Evolutionary conservation across 331 rosid genomes (phyloP), one percentile per base, ranked within the genome.

Genomic region (Spiraea crenata): DNA sequence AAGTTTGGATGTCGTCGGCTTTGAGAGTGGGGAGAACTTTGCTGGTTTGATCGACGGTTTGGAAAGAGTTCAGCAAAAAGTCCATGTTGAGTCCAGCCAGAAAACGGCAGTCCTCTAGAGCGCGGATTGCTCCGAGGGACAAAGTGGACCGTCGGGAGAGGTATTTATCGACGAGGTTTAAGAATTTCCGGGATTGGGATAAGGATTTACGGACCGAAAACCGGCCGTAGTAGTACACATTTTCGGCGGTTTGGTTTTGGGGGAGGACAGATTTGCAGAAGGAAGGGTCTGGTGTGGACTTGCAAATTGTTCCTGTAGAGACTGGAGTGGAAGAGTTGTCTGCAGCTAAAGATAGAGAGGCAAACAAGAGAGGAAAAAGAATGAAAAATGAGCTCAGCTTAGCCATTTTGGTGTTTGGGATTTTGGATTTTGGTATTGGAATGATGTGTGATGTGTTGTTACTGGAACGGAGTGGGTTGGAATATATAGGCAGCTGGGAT

Each of bases 1-100:
- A 17, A 0, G 95, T 80, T 75, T 88, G 95, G 44, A 88, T 49
- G 1, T 90, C 81, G 3, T 93, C 91, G 14, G 96, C 96, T 69
- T 87, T 77, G 34, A 69, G 67, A 61, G 15, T 80, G 0, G 90
- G 71, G 1, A 93, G 87, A 46, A 67, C 47, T 2, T 15, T 47
- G 0, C 81, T 77, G 6, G 88, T 80, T 14, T 72, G 40, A 70
- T 82, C 77, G 25, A 93, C 89, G 0, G 90, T 84, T 66, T 72
- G 58, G 16, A 81, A 85, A 9, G 92, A 75, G 54, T 79, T 83
- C 1, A 63, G 38, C 35, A 93, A 84, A 67, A 81, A 88, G 58
- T 93, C 95, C 6, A 76, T 71, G 87, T 90, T 93, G 13, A 90
- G 82, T 1, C 78, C 89, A 0, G 85, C 93, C 0, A 90, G 90